Percentiles rank a stretch among this genome's conserved stretches.
phyloP scores from a whole-genome alignment of 768 basidiomycete genomes.

The Mycena filopes region DNA sequence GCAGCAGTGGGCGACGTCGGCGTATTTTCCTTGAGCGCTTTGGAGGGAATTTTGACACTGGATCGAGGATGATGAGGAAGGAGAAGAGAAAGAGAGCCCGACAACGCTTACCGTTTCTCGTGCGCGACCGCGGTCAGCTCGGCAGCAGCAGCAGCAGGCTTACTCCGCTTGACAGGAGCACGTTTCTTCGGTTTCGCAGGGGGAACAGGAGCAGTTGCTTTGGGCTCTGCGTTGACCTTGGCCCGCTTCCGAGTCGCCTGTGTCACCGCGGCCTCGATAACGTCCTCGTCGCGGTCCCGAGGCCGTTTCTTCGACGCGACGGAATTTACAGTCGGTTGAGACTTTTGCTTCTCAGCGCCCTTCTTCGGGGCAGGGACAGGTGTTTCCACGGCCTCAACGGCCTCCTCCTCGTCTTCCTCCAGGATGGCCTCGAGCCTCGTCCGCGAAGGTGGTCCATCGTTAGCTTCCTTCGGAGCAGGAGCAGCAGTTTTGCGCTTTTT shows the following conservation, averaged over 20 bases:
- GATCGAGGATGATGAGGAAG: background rate
- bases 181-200: conserved; percentile 24
- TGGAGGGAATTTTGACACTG: conserved; percentile 11
- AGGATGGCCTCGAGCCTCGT: conserved; percentile 19
- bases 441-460: background rate
- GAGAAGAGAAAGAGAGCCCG: background rate
- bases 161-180: conserved; percentile 10
- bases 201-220: background rate
- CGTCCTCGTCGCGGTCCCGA: conserved; percentile 13
- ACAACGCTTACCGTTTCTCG: background rate
- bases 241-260: conserved; percentile 13
- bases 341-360: background rate
- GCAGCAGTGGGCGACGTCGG: background rate
- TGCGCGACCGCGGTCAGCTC: background rate
- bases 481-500: conserved; percentile 12
- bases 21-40: conserved; percentile 20
- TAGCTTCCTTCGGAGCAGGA: background rate
- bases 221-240: conserved; percentile 3
- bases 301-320: conserved; percentile 20
- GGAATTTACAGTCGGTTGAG: background rate
- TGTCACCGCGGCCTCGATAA: background rate
- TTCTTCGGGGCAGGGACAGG: background rate
- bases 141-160: background rate
- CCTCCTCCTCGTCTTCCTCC: conserved; percentile 30
- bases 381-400: conserved; percentile 1